Conservation (phyloP, 495 filamentous ascomycete genomes). For the Beverwykella pulmonaria region DNA sequence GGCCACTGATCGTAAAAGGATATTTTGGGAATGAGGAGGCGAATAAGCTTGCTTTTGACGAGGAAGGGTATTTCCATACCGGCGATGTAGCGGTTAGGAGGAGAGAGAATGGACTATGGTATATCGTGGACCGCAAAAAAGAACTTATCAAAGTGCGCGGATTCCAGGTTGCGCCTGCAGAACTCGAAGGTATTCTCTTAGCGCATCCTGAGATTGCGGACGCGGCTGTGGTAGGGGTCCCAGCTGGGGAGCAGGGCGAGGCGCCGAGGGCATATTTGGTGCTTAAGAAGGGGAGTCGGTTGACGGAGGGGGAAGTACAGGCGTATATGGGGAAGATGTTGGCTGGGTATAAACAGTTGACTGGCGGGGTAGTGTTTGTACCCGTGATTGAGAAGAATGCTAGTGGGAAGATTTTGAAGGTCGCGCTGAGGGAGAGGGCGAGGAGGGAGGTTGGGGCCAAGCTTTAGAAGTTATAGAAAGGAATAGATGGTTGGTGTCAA, state of each 20-base stretch:
- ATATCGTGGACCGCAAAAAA: constrained; percentile 75
- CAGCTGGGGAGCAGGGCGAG: constrained; percentile 31
- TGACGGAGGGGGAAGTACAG: constrained; percentile 23
- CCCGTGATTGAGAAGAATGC: constrained; percentile 31
- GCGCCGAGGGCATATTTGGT: constrained; percentile 42
- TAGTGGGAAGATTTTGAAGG: constrained; percentile 32
- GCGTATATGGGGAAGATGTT: constrained; percentile 19
- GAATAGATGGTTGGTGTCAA: background rate
- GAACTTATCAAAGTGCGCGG: constrained; percentile 39
- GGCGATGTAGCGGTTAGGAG: constrained; percentile 45
- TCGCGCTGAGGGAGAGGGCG: constrained; percentile 22
- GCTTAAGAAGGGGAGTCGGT: constrained; percentile 7
- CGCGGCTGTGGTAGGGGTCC: constrained; percentile 32
- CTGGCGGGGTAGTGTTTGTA: constrained; percentile 23
- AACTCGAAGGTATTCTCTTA: constrained; percentile 30
- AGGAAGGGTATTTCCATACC: constrained; percentile 26
- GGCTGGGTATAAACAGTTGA: constrained; percentile 28
- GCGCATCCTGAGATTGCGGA: constrained; percentile 28
- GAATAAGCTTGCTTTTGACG: constrained; percentile 4
- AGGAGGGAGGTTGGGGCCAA: constrained; percentile 19
- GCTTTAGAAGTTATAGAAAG: background rate
- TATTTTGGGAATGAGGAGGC: constrained; percentile 21
- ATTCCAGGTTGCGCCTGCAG: constrained; percentile 34
- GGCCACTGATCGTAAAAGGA: constrained; percentile 20
- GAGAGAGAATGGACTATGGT: constrained; percentile 56